Conservation (phyloP, 2,329 filamentous ascomycete genomes). For the Aspergillus latus region DNA sequence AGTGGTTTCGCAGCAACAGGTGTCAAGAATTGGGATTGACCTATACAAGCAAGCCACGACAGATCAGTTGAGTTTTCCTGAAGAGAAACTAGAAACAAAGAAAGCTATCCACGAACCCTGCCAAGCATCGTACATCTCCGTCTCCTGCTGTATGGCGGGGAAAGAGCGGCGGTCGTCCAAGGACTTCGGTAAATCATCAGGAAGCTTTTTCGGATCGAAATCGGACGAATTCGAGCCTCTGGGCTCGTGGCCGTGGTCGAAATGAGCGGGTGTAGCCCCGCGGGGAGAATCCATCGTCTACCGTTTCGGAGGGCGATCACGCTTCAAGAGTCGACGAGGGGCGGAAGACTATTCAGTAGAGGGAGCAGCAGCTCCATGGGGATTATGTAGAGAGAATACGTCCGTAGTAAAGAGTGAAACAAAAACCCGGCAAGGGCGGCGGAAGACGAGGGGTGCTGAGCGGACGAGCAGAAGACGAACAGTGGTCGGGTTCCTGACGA, state of each 20-base stretch:
- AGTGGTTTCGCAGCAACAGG: slow-evolving; percentile 82
- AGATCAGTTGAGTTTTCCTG: neutral
- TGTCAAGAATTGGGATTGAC: slow-evolving; percentile 91
- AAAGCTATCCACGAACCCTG: slow-evolving; percentile 64
- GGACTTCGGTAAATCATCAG: slow-evolving; percentile 83
- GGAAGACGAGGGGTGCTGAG: neutral
- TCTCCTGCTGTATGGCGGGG: slow-evolving; percentile 71
- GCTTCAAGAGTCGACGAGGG: slow-evolving; percentile 19
- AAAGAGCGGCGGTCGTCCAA: slow-evolving; percentile 80
- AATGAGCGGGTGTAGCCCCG: slow-evolving; percentile 27
- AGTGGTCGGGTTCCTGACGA: slow-evolving; percentile 8
- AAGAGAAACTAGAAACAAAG: neutral
- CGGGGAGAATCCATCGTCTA: slow-evolving; percentile 37
- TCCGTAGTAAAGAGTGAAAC: neutral
- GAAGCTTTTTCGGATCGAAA: slow-evolving; percentile 52
- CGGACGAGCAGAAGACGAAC: neutral
- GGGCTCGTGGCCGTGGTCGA: slow-evolving; percentile 25
- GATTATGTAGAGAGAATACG: slow-evolving; percentile 3
- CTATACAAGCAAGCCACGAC: slow-evolving; percentile 48
- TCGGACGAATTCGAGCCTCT: slow-evolving; percentile 22
- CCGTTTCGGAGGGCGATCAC: neutral
- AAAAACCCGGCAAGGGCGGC: neutral
- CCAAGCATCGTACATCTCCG: slow-evolving; percentile 98
- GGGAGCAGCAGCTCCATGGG: slow-evolving; percentile 24
- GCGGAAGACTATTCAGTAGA: slow-evolving; percentile 14